These are phyloP conservation scores for Usnea hakonensis DNA, from an alignment of 495 filamentous ascomycete species.

Conservation along the genomic window DNA sequence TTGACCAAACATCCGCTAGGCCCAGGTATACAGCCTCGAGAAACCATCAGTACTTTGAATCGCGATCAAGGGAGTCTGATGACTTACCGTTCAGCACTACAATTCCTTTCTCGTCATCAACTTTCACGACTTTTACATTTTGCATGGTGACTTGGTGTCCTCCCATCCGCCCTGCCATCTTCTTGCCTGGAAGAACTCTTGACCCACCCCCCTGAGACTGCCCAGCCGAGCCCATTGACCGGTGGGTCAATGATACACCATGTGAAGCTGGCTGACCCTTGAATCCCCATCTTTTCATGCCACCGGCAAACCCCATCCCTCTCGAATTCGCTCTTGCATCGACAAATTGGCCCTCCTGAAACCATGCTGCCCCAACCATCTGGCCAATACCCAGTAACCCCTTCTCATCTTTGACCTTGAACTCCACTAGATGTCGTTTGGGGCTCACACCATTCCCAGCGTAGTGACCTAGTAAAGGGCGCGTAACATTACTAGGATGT, in stretches of 20 bases:
- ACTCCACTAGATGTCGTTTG: constrained; percentile 76
- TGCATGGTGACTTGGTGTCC: constrained; percentile 76
- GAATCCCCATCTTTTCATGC: constrained; percentile 93
- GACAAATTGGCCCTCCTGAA: constrained; percentile 81
- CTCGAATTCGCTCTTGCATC: constrained; percentile 70
- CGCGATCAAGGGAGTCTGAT: neutral
- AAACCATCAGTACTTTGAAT: constrained; percentile 12
- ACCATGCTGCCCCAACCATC: constrained; percentile 73
- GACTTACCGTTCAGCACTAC: constrained; percentile 71
- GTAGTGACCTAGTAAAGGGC: constrained; percentile 78
- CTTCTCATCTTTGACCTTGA: constrained; percentile 64
- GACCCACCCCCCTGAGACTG: constrained; percentile 86
- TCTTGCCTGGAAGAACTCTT: constrained; percentile 88
- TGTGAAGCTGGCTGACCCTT: constrained; percentile 83
- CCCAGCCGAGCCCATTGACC: constrained; percentile 80
- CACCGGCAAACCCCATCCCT: constrained; percentile 90
- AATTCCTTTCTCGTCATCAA: constrained; percentile 75
- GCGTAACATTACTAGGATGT: constrained; percentile 62
- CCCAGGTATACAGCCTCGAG: constrained; percentile 64
- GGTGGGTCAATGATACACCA: constrained; percentile 86
- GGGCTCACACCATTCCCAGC: constrained; percentile 68
- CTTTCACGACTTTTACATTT: constrained; percentile 80
- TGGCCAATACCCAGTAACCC: constrained; percentile 67
- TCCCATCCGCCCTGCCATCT: constrained; percentile 95
- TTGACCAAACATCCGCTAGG: constrained; percentile 76